A percentile compares a stretch with the other conserved stretches of the same genome.
These are phyloP conservation scores for Neurospora cerealis DNA, from an alignment of 495 filamentous ascomycete genomes.

Conservation along the genomic window DNA sequence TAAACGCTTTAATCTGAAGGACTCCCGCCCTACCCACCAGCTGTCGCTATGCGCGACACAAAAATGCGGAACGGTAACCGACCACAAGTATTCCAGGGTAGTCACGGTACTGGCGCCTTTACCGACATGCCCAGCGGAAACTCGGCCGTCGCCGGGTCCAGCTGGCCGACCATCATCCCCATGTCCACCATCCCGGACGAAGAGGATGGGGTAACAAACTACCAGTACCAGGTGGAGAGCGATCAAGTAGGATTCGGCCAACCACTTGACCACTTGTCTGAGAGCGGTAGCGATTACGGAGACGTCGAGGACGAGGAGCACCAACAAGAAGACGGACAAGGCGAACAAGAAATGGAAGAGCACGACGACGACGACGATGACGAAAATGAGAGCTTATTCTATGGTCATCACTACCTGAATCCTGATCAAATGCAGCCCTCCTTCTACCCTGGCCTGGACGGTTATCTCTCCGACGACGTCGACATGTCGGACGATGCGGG, in stretches of 20 bases:
- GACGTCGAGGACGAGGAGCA: constrained; percentile 13
- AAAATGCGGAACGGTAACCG: not conserved
- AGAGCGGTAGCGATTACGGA: constrained; percentile 4
- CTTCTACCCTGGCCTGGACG: constrained; percentile 3
- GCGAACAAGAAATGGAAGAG: constrained; percentile 13
- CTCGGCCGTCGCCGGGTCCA: not conserved
- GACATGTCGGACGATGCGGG: constrained; percentile 13
- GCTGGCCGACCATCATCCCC: not conserved
- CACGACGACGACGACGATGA: constrained; percentile 11
- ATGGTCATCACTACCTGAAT: not conserved
- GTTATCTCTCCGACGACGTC: constrained; percentile 12
- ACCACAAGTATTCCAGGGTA: not conserved
- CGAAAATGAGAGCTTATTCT: not conserved
- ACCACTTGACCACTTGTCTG: not conserved
- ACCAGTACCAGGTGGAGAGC: not conserved
- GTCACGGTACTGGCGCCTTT: not conserved
- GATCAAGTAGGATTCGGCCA: not conserved
- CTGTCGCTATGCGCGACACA: not conserved
- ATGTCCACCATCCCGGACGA: not conserved
- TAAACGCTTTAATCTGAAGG: not conserved
- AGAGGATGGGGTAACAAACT: not conserved
- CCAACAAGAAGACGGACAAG: constrained; percentile 8
- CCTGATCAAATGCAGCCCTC: not conserved
- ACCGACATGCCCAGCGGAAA: not conserved
- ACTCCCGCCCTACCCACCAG: not conserved